Conservation (phyloP, 805 yeast species). For the Barnettozyma vustinii region DNA sequence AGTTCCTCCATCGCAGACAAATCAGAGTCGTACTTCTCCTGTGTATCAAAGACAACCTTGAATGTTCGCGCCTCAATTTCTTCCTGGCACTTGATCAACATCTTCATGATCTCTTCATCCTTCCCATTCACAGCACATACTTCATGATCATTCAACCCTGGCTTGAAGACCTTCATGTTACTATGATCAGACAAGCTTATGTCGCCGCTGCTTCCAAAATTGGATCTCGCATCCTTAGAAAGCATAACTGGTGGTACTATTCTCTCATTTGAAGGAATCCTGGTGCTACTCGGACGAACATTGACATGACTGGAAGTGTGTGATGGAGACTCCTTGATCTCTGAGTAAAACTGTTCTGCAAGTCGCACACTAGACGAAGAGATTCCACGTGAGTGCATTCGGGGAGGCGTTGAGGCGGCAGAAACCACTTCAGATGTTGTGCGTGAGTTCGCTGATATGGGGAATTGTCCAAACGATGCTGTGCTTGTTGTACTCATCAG, state of each 20-base stretch:
- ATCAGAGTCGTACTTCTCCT: slow-evolving; percentile 2
- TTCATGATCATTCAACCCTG: neutral
- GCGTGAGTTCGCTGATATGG: neutral
- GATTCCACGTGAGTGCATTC: neutral
- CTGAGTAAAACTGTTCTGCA: slow-evolving; percentile 1
- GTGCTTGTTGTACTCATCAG: neutral
- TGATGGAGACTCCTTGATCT: neutral
- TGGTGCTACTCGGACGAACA: neutral
- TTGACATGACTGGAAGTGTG: neutral
- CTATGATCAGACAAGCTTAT: neutral
- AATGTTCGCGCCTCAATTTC: neutral
- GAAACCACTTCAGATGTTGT: neutral
- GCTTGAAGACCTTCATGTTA: neutral
- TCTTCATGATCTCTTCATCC: neutral
- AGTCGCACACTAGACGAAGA: neutral
- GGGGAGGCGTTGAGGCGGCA: neutral
- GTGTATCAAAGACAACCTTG: slow-evolving; percentile 1
- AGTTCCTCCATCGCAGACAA: neutral
- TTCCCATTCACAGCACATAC: neutral
- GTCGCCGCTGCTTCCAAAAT: neutral
- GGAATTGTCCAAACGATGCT: neutral
- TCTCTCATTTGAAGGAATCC: neutral
- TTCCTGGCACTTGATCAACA: neutral
- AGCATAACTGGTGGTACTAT: neutral
- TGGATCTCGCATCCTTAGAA: neutral